phyloP scores from a whole-genome alignment of 768 basidiomycete genomes.

The Termitomyces sp. region DNA sequence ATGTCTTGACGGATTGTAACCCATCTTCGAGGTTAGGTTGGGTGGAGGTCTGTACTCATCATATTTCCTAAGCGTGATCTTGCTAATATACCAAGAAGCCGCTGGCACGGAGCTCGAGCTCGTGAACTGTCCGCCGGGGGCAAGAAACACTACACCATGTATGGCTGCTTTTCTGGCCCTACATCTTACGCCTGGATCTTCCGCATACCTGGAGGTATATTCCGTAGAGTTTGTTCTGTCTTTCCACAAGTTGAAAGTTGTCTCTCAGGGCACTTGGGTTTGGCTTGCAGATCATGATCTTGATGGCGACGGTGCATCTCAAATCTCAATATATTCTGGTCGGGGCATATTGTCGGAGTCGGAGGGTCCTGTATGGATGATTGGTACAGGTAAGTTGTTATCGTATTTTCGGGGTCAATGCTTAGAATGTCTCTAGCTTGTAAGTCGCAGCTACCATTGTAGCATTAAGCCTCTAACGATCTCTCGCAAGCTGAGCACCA shows the following conservation, averaged over 20 bases:
- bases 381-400: constrained; percentile 55
- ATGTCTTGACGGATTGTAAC: neutral
- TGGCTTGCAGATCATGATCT: constrained; percentile 85
- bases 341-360: constrained; percentile 75
- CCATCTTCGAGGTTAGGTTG: constrained; percentile 22
- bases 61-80: neutral
- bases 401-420: neutral
- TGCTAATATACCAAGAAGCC: constrained; percentile 25
- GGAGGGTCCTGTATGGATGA: constrained; percentile 75
- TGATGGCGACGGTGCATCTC: constrained; percentile 44
- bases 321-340: constrained; percentile 59
- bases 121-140: constrained; percentile 41
- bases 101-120: constrained; percentile 50
- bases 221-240: neutral
- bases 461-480: neutral
- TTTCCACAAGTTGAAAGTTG: too few relatives aligned
- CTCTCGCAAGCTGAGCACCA: constrained; percentile 58
- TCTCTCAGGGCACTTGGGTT: constrained; percentile 63
- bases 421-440: constrained; percentile 2
- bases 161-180: constrained; percentile 63
- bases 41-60: constrained; percentile 27
- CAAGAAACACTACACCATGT: constrained; percentile 40
- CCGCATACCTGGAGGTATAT: constrained; percentile 65
- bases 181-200: constrained; percentile 53
- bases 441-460: neutral